A percentile compares a stretch with the other conserved stretches of the same genome.
Evolutionary conservation across 2,329 filamentous ascomycete genomes (phyloP).

Genomic region (Ophiosphaerella herpotricha): DNA sequence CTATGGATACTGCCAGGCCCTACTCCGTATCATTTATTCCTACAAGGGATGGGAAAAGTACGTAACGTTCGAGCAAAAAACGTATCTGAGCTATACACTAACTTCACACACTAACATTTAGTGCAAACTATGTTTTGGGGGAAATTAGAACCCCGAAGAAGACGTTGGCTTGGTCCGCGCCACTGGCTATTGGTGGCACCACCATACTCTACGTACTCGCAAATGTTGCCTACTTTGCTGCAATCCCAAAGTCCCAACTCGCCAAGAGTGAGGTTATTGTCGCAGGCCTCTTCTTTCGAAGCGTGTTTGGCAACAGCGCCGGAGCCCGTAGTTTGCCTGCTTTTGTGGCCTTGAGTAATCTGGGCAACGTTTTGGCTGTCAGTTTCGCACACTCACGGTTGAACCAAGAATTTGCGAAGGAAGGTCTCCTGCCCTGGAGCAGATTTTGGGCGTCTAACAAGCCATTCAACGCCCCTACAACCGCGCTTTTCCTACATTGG

Average conservation of each 20-base stretch:
- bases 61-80: no score
- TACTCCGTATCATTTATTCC: slow-evolving; percentile 64
- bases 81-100: no score
- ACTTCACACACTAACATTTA: no score
- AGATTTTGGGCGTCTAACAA: slow-evolving; percentile 71
- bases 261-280: slow-evolving; percentile 64
- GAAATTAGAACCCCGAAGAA: slow-evolving; percentile 61
- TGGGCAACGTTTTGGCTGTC: slow-evolving; percentile 66
- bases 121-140: slow-evolving; percentile 63
- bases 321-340: slow-evolving; percentile 50
- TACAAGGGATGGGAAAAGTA: slow-evolving; percentile 64
- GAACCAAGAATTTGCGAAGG: slow-evolving; percentile 71
- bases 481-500: slow-evolving; percentile 66
- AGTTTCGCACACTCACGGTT: slow-evolving; percentile 64
- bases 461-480: slow-evolving; percentile 65
- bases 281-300: slow-evolving; percentile 64
- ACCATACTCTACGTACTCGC: slow-evolving; percentile 66
- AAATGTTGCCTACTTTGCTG: slow-evolving; percentile 69
- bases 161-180: slow-evolving; percentile 61
- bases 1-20: slow-evolving; percentile 58
- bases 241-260: slow-evolving; percentile 63
- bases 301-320: slow-evolving; percentile 63
- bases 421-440: slow-evolving; percentile 69
- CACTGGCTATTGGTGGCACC: slow-evolving; percentile 62
- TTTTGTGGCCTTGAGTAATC: slow-evolving; percentile 64